Conservation (phyloP, 805 yeast species). For the Myxozyma sirexii region DNA sequence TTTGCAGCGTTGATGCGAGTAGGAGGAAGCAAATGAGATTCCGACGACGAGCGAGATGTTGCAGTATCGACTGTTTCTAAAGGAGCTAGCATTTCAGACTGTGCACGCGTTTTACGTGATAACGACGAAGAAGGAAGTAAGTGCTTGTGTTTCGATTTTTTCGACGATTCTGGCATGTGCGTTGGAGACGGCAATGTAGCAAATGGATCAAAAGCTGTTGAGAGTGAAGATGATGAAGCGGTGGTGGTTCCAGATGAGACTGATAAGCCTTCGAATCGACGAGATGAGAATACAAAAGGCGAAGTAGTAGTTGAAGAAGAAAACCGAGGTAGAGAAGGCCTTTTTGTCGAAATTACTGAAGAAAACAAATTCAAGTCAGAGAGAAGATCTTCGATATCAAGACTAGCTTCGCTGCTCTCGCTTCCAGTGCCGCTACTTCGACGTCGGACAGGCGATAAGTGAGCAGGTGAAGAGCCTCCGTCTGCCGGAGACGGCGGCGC, state of each 20-base stretch:
- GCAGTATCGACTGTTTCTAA: not conserved
- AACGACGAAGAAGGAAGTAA: not conserved
- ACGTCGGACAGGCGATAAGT: not conserved
- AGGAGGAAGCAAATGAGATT: not conserved
- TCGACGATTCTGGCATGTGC: not conserved
- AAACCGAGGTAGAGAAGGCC: not conserved
- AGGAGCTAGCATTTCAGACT: constrained; percentile 5
- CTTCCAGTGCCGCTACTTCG: not conserved
- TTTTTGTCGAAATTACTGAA: not conserved
- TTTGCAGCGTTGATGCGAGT: not conserved
- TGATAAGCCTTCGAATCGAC: not conserved
- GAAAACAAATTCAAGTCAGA: not conserved
- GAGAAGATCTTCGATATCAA: constrained; percentile 1
- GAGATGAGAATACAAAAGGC: not conserved
- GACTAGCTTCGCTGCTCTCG: not conserved
- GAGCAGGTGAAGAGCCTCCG: not conserved
- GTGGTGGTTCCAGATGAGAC: constrained; percentile 4
- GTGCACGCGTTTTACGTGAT: constrained; percentile 1
- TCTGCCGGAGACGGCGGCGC: not conserved
- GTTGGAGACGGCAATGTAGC: not conserved
- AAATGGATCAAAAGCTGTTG: not conserved
- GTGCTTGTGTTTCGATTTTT: not conserved
- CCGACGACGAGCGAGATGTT: constrained; percentile 8
- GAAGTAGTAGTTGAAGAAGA: not conserved
- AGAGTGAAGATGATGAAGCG: not conserved